Base-by-base conservation (phyloP, 2,329 filamentous ascomycete species). In the Hyphodiscus sp. region DNA sequence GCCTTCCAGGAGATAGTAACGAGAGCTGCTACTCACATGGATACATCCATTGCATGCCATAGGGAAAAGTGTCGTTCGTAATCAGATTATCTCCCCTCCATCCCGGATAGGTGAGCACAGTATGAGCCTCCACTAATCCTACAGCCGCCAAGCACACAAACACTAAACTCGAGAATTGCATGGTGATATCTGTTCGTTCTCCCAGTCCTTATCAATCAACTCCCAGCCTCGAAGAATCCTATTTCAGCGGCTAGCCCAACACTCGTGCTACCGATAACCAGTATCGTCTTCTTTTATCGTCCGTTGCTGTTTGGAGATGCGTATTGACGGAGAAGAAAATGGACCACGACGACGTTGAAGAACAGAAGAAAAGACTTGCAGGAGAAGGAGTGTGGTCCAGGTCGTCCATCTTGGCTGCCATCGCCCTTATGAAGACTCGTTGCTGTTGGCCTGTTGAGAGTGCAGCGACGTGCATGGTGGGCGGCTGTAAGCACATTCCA, bases 1-100 rank as follows among this genome's bases (percentile, higher is more conserved):
- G 10, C 42, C 45, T 29, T 16, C 38, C 47, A 18, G 49, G 43
- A 51, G 20, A 29, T 43, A 45, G 38, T 52, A 54, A 51, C 33
- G 33, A 2, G 41, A 50, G 42, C 33, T 30, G 46, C 19, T 60
- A 67, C 67, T 67, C 56, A 69, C 67, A 69, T 61, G 67, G 67
- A 68, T 68, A 69, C 61, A 67, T 67, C 67, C 67, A 69, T 55
- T 69, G 67, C 67, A 69, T 69, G 33, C 67, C 67, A 60, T 67
- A 69, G 11, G 67, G 67, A 53, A 63, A 69, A 2, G 66, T 68
- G 18, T 60, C 63, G 55, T 69, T 69, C 50, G 67, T 69, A 15
- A 68, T 60, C 53, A 71, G 54, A 58, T 71, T 71, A 55, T 71
- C 67, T 51, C 67, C 69, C 63, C 69, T 68, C 70, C 69, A 71